phyloP scores from a whole-genome alignment of 2,329 filamentous ascomycete species.

The Alternaria viburni region DNA sequence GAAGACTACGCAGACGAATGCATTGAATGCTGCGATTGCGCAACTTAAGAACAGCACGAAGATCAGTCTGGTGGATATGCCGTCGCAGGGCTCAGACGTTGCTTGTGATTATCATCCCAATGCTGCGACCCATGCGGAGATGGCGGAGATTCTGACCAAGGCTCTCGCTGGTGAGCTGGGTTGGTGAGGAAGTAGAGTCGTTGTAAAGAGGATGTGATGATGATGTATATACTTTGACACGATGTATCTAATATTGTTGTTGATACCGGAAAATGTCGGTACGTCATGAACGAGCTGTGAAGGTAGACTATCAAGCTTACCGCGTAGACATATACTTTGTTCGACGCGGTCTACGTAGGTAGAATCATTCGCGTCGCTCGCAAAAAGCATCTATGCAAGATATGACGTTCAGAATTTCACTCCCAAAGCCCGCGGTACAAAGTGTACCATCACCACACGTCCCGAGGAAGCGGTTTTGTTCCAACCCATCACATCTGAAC shows the following conservation, averaged over 20 bases:
- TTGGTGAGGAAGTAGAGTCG: conserved; percentile 13
- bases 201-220: not conserved
- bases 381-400: too few species aligned
- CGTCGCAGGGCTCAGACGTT: conserved; percentile 49
- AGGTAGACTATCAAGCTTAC: not conserved
- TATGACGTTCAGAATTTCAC: fast-evolving
- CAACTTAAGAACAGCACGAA: conserved; percentile 36
- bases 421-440: not conserved
- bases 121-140: conserved; percentile 46
- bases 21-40: conserved; percentile 44
- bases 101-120: conserved; percentile 55
- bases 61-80: conserved; percentile 52
- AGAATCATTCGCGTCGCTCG: not conserved
- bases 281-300: too few species aligned
- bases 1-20: conserved; percentile 47
- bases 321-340: not conserved
- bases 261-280: not conserved
- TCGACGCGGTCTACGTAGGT: not conserved
- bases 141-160: conserved; percentile 32
- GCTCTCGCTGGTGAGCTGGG: conserved; percentile 22
- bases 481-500: not conserved
- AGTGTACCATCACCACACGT: not conserved
- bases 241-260: not conserved
- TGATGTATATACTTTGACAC: not conserved
- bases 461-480: not conserved